Evolutionary conservation across 257 asterid species (phyloP).

Genomic region (Cynanchum wilfordii): DNA sequence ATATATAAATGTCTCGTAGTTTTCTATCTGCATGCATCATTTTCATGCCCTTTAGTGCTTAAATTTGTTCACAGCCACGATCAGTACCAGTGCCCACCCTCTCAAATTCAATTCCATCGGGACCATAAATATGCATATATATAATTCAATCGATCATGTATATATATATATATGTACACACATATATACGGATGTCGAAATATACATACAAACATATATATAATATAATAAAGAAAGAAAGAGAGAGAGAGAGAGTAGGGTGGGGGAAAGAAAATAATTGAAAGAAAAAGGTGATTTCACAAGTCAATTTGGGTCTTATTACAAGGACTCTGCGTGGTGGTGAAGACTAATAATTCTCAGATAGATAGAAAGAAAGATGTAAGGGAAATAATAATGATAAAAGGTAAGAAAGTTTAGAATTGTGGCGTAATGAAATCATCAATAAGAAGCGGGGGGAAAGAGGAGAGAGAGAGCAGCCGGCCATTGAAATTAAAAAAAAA

Average conservation of each 20-base stretch:
- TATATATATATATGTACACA: not conserved
- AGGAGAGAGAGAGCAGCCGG: constrained; percentile 4
- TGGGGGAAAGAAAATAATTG: too few relatives aligned
- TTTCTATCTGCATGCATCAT: constrained; percentile 4
- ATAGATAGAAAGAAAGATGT: constrained; percentile 7
- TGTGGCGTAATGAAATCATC: constrained; percentile 3
- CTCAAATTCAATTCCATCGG: not conserved
- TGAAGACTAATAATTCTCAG: constrained; percentile 22
- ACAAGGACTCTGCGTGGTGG: constrained; percentile 18
- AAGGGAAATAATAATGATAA: constrained; percentile 26
- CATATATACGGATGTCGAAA: too few relatives aligned
- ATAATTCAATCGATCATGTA: too few relatives aligned
- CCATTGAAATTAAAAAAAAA: not conserved
- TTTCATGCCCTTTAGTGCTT: constrained; percentile 4
- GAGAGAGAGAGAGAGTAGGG: not conserved
- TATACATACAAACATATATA: too few relatives aligned
- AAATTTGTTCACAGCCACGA: not conserved
- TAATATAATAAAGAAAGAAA: constrained; percentile 4
- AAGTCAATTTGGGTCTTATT: constrained; percentile 24
- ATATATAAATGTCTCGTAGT: constrained; percentile 6
- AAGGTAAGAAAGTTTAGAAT: constrained; percentile 22
- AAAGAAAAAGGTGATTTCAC: not conserved
- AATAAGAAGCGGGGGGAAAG: not conserved
- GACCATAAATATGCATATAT: not conserved
- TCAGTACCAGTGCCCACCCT: not conserved